Evolutionary conservation across 257 asterid genomes (phyloP).

Genomic region (Scutellaria baicalensis): DNA sequence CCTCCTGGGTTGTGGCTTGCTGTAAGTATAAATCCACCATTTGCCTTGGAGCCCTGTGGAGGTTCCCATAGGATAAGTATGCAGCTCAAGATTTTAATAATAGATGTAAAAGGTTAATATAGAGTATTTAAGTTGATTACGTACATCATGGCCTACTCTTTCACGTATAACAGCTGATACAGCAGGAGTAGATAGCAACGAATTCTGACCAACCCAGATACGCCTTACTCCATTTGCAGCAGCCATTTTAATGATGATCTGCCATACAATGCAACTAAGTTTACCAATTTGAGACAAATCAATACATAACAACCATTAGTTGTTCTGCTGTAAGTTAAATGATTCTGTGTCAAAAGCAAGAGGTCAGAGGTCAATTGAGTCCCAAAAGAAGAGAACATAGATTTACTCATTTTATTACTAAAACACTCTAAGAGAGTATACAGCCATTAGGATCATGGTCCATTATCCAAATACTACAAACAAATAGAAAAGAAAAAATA

Average conservation of each 20-base stretch:
- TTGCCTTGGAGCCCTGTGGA: constrained; percentile 85
- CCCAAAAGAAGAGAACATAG: not conserved
- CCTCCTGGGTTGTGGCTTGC: constrained; percentile 99
- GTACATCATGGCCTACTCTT: constrained; percentile 79
- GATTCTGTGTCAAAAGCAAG: not conserved
- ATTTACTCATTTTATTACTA: not conserved
- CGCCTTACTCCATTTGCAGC: constrained; percentile 97
- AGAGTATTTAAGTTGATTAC: constrained; percentile 23
- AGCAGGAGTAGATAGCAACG: constrained; percentile 91
- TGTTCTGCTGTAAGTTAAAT: not conserved
- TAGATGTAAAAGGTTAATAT: constrained; percentile 1
- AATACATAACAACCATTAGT: not conserved
- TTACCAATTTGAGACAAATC: not conserved
- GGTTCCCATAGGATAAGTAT: constrained; percentile 7
- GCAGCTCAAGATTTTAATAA: not conserved
- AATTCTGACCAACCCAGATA: constrained; percentile 94
- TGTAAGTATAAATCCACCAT: constrained; percentile 88
- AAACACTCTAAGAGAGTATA: not conserved
- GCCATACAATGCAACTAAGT: constrained; percentile 17
- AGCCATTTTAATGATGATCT: constrained; percentile 93
- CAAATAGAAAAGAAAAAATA: not conserved
- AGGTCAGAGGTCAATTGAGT: not conserved
- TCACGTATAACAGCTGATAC: constrained; percentile 89
- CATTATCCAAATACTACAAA: not conserved
- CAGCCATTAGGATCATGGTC: not conserved